A percentile compares a stretch with the other conserved stretches of the same genome.
phyloP scores from a whole-genome alignment of 73 alveolate genomes.

The Paramecium sonneborni region DNA sequence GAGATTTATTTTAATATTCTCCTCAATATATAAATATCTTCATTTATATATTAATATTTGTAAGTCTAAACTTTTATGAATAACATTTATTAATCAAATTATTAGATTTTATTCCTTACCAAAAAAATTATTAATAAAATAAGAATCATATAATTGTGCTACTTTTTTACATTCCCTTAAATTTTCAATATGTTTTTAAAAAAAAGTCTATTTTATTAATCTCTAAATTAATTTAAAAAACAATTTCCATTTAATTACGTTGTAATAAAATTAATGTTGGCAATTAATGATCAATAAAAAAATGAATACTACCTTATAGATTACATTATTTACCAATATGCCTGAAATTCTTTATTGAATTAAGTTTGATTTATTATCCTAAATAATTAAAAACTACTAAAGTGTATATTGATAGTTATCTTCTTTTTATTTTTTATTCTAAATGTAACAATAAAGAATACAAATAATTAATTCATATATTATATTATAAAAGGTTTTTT shows the following conservation, averaged over 20 bases:
- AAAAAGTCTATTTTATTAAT: no score
- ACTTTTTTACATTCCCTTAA: no score
- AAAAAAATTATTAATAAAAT: no score
- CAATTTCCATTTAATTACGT: neutral
- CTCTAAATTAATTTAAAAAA: no score
- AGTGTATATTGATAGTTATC: no score
- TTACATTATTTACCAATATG: neutral
- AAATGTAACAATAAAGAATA: neutral
- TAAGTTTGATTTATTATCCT: no score
- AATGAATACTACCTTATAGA: neutral
- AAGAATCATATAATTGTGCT: no score
- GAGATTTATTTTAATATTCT: constrained; percentile 20
- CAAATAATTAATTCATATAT: neutral
- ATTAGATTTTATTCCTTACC: no score
- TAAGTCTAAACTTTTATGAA: neutral
- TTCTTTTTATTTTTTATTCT: no score
- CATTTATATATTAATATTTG: neutral
- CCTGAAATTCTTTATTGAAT: no score
- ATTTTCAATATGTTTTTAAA: no score
- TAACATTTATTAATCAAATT: neutral
- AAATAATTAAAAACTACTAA: no score
- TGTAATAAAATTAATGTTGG: neutral
- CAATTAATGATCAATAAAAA: neutral
- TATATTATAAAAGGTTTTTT: neutral
- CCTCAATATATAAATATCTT: neutral